These are phyloP conservation scores for Glarea lozoyensis DNA, from an alignment of 495 filamentous ascomycete genomes.

Conservation along the genomic window DNA sequence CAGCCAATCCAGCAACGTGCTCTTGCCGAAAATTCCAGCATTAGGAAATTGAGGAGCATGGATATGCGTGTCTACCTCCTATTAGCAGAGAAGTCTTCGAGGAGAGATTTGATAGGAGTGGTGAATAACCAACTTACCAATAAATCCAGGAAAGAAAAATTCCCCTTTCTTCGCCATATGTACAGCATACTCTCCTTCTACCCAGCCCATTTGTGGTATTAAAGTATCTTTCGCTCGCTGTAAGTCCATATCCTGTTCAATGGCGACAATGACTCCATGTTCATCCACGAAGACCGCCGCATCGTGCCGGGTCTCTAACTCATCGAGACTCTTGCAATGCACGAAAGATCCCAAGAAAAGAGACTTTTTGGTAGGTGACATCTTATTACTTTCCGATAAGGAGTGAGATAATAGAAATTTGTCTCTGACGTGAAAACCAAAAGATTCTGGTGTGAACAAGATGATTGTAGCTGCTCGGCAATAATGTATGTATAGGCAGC, in stretches of 20 bases:
- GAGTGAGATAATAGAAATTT: too few relatives aligned
- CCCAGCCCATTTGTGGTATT: conserved; percentile 19
- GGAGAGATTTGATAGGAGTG: not conserved
- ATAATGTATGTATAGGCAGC: not conserved
- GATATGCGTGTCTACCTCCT: conserved; percentile 71
- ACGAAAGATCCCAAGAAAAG: conserved; percentile 44
- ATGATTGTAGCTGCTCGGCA: not conserved
- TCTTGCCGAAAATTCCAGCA: conserved; percentile 79
- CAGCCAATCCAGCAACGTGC: conserved; percentile 86
- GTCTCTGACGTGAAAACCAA: too few relatives aligned
- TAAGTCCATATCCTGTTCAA: conserved; percentile 30
- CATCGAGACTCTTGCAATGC: conserved; percentile 42
- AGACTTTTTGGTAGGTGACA: conserved; percentile 2
- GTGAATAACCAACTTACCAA: conserved; percentile 49
- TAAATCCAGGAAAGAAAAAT: conserved; percentile 93
- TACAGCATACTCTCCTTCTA: conserved; percentile 30
- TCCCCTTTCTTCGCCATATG: conserved; percentile 30
- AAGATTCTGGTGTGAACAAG: not conserved
- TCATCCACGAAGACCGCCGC: conserved; percentile 59
- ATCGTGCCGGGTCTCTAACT: conserved; percentile 48
- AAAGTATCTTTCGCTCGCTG: conserved; percentile 12
- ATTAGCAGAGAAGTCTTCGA: conserved; percentile 8
- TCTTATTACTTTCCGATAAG: too few relatives aligned
- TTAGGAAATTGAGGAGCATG: conserved; percentile 95
- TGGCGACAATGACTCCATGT: conserved; percentile 54